phyloP scores from a whole-genome alignment of 2,329 filamentous ascomycete genomes.

The Aspergillus luchuensis region DNA sequence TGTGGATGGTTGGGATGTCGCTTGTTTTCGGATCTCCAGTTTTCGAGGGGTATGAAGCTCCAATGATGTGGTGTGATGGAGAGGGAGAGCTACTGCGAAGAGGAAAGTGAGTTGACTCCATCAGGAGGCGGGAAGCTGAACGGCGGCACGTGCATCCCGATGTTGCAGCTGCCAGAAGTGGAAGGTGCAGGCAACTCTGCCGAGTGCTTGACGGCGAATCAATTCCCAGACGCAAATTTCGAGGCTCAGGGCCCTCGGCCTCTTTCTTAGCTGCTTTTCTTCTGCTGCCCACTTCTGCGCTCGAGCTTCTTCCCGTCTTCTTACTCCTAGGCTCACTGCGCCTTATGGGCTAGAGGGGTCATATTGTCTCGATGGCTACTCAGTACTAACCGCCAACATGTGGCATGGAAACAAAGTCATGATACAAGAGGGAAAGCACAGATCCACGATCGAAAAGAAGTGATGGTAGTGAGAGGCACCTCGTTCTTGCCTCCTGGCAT shows the following conservation, averaged over 20 bases:
- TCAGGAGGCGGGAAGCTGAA: not conserved
- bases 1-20: too few species aligned
- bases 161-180: not conserved
- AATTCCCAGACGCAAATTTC: not conserved
- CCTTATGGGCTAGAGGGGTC: not conserved
- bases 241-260: not conserved
- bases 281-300: not conserved
- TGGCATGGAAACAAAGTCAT: too few species aligned
- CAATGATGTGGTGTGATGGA: too few species aligned
- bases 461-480: not conserved
- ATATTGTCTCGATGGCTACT: not conserved
- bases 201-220: conserved; percentile 10
- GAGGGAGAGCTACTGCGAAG: too few species aligned
- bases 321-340: not conserved
- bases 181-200: conserved; percentile 14
- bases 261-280: not conserved
- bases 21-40: not conserved
- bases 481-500: not conserved
- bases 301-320: not conserved
- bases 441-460: not conserved
- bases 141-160: conserved; percentile 5
- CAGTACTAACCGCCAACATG: too few species aligned
- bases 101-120: too few species aligned
- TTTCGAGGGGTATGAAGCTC: not conserved
- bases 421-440: not conserved